Evolutionary conservation across 257 asterid species (phyloP), one percentile per base, ranked within the genome.

Genomic region (Henckelia pumila): DNA sequence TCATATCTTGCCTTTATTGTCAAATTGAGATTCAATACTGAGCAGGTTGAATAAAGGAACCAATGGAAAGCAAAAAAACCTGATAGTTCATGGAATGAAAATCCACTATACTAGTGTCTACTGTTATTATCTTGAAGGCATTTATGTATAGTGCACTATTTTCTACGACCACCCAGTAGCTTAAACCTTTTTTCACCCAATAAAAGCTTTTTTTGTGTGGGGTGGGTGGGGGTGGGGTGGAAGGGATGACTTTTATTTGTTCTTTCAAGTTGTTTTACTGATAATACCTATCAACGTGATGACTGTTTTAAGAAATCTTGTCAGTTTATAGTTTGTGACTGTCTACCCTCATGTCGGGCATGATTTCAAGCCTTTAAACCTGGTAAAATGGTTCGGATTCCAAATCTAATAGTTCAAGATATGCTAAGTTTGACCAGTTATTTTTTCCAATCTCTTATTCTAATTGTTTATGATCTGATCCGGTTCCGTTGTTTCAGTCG

Each of bases 401-500:
- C 22, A 23, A 21, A 47, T 66, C 28, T 11, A 56, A 19, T 62
- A 2, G 22, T 68, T 56, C 20, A 11, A 55, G 28, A 3, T 37
- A 19, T 59, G 44, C 16, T 23, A 22, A 5, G 37, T 21, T 73
- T 47, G 24, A 47, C 33, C 50, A 3, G 44, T 70, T 8, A 47
- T 23, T 56, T 67, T 56, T 52, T 70, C 44, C 66, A 59, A 24
- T 59, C 20, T 56, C 33, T 7, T 57, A 62, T 60, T 70, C 58
- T 53, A 57, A 66, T 14, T 29, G 28, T 61, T 56, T 30, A 33
- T 61, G 7, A 17, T 57, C 33, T 66, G 49, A 21, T 37, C 63
- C 30, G 59, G 19, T 73, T 63, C 73, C n/a, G 17, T 47, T 77
- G 65, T 73, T 74, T 10, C 86, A 94, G 99, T 94, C 98, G 13